Conservation (phyloP, 306 rosid species). For the Purshia tridentata region DNA sequence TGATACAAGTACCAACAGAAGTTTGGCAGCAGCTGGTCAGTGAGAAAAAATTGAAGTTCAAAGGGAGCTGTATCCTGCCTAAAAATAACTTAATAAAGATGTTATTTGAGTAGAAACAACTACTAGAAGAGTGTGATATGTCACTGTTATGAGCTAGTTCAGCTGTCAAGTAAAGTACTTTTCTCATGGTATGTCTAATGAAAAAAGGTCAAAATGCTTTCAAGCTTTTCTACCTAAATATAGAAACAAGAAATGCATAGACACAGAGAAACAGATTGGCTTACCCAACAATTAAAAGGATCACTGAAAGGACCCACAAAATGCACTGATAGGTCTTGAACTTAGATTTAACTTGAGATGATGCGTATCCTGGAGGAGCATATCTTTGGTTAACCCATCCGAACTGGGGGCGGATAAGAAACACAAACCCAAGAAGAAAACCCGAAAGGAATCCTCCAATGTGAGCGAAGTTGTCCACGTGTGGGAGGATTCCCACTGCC, state of each 20-base stretch:
- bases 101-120: not conserved
- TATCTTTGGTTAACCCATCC: constrained; percentile 87
- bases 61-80: not conserved
- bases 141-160: constrained; percentile 2
- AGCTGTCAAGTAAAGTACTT: not conserved
- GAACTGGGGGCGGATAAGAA: constrained; percentile 91
- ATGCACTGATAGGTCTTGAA: constrained; percentile 84
- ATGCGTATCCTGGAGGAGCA: constrained; percentile 35
- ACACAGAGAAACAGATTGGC: constrained; percentile 21
- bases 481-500: constrained; percentile 95
- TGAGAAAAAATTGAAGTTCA: not conserved
- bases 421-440: constrained; percentile 88
- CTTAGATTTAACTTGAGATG: constrained; percentile 48
- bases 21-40: not conserved
- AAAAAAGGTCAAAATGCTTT: not conserved
- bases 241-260: not conserved
- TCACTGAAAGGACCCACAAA: constrained; percentile 70
- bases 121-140: not conserved
- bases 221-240: not conserved
- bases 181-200: not conserved
- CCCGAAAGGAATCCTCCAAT: constrained; percentile 94
- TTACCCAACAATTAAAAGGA: constrained; percentile 79
- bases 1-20: not conserved
- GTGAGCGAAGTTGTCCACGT: constrained; percentile 95
- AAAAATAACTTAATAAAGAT: not conserved